Percentiles rank a stretch among this genome's conserved stretches.
Conservation (phyloP, 176 grass and related monocot genomes). For the Chloris gayana region DNA sequence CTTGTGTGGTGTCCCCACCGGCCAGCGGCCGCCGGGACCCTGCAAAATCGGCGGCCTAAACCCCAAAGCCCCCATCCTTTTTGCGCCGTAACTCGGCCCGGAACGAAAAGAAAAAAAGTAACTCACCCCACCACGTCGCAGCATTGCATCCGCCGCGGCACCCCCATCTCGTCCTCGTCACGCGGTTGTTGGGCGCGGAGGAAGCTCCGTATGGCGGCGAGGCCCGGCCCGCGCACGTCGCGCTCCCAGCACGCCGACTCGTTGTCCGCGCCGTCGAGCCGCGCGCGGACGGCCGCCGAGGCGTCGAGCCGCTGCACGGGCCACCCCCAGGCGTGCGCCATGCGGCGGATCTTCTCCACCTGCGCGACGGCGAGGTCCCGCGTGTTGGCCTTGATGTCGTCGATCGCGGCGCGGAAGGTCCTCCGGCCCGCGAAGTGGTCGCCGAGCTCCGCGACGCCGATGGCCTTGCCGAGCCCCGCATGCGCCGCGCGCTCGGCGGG, state of each 20-base stretch:
- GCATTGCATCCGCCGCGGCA: constrained; percentile 12
- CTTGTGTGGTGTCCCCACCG: constrained; percentile 48
- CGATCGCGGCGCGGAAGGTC: constrained; percentile 43
- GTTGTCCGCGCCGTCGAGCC: constrained; percentile 18
- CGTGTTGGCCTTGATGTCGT: constrained; percentile 68
- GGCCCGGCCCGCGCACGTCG: constrained; percentile 54
- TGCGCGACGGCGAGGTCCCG: constrained; percentile 60
- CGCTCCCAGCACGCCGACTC: constrained; percentile 52
- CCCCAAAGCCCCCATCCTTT: not conserved
- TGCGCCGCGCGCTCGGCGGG: constrained; percentile 30
- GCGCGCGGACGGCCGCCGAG: constrained; percentile 46
- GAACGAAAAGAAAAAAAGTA: no score
- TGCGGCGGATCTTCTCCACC: constrained; percentile 65
- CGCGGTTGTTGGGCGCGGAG: constrained; percentile 14
- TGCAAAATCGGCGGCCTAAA: constrained; percentile 55
- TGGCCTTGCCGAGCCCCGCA: constrained; percentile 66
- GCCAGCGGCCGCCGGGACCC: constrained; percentile 31
- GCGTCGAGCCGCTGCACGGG: constrained; percentile 63
- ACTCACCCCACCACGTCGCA: constrained; percentile 59
- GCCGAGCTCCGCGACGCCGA: constrained; percentile 76
- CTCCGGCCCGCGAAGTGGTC: constrained; percentile 32
- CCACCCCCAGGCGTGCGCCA: constrained; percentile 59
- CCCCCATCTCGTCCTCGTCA: not conserved
- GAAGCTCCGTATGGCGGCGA: constrained; percentile 59
- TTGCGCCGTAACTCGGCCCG: not conserved